Evolutionary conservation across 805 yeast species (phyloP).

Genomic region (Candida montana): DNA sequence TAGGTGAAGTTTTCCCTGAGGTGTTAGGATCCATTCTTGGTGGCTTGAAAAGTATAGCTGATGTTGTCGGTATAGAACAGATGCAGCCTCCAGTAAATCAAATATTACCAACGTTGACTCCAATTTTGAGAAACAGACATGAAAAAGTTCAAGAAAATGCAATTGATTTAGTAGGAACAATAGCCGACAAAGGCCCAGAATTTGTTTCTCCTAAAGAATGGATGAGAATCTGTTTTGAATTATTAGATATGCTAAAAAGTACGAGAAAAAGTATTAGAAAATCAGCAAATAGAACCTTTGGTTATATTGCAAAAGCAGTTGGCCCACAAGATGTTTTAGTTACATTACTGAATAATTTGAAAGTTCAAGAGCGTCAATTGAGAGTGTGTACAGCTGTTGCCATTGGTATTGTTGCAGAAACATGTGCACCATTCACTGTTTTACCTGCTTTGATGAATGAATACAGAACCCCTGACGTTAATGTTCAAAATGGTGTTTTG

Average conservation of each 20-base stretch:
- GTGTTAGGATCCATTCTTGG: conserved; percentile 80
- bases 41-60: conserved; percentile 61
- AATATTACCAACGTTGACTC: conserved; percentile 81
- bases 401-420: conserved; percentile 91
- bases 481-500: conserved; percentile 92
- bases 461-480: conserved; percentile 83
- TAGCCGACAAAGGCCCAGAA: conserved; percentile 77
- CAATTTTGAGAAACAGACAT: conserved; percentile 83
- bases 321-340: conserved; percentile 95
- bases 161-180: conserved; percentile 71
- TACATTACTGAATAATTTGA: conserved; percentile 73
- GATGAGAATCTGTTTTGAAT: conserved; percentile 93
- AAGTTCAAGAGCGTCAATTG: conserved; percentile 92
- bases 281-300: conserved; percentile 88
- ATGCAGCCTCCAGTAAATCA: conserved; percentile 81
- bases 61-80: conserved; percentile 50
- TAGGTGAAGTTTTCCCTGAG: conserved; percentile 94
- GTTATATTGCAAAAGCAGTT: conserved; percentile 81
- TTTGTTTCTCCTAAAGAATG: conserved; percentile 88
- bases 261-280: conserved; percentile 69
- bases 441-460: conserved; percentile 95
- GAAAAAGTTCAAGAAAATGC: conserved; percentile 86
- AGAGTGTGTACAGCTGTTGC: conserved; percentile 98
- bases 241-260: conserved; percentile 83
- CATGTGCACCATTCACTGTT: conserved; percentile 89